Percentiles rank a stretch among this genome's conserved stretches.
Conservation (phyloP, 257 asterid genomes). For the Solanum etuberosum region DNA sequence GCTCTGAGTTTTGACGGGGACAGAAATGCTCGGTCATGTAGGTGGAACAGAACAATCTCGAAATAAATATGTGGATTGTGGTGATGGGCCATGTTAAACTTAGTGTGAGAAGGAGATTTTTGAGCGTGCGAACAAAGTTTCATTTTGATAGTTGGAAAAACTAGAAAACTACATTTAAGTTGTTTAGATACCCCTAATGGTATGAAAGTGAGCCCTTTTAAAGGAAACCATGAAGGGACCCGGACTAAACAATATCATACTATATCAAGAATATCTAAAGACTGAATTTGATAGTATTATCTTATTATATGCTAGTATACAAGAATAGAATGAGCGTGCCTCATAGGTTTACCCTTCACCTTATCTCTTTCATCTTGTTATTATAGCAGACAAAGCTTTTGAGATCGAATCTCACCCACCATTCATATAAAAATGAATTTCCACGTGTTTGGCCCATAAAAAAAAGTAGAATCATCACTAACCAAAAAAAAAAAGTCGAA, state of each 20-base stretch:
- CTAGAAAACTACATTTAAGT: not conserved
- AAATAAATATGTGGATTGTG: not conserved
- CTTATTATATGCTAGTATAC: no score
- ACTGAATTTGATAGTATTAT: no score
- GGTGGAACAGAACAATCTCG: not conserved
- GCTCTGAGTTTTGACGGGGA: not conserved
- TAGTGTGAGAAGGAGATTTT: not conserved
- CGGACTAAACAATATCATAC: no score
- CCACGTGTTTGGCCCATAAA: rapidly evolving
- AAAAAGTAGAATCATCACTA: no score
- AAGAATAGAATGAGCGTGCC: no score
- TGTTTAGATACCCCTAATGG: not conserved
- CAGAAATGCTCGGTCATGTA: not conserved
- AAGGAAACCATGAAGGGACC: no score
- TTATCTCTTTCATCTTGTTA: no score
- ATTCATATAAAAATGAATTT: no score
- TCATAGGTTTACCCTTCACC: no score
- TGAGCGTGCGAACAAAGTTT: not conserved
- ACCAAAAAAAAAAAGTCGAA: not conserved
- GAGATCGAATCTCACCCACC: no score
- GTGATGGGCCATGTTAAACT: not conserved
- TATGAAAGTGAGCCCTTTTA: not conserved
- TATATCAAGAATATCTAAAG: no score
- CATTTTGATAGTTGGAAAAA: not conserved
- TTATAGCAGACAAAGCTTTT: no score